Evolutionary conservation across 2,329 filamentous ascomycete species (phyloP), one percentile per base, ranked within the genome.

Genomic region (Clarireedia homoeocarpa): DNA sequence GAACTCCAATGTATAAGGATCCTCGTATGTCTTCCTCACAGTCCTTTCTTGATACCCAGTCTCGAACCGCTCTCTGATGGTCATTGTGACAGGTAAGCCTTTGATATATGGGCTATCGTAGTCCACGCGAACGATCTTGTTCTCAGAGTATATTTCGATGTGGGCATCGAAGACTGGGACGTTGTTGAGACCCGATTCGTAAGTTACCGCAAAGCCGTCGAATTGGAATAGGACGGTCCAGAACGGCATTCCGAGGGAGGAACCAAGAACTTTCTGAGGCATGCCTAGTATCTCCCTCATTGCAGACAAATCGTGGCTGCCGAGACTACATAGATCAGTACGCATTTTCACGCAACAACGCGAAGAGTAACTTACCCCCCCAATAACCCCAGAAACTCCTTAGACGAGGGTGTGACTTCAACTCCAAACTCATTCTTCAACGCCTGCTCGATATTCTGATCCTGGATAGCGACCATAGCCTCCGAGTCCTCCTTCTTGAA

Each of bases 401-500:
- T 55, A 5, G 47, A n/a, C 6, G 46, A 26, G 4, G 38, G 39
- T 6, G 47, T 55, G 12, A 55, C 53, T 12, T 55, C 39, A 4
- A 55, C 39, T 12, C 27, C 53, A 36, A 44, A 55, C 40, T 99
- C 94, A 62, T 96, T 91, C 58, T 86, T 84, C 63, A 97, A 84
- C 30, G 92, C 94, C 69, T 90, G 81, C 68, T 86, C 86, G 27
- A 99, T 83, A 72, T 99, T 92, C 66, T 97, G 92, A 58, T 96
- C 89, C 12, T 89, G 88, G 62, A 97, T 85, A 23, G 26, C 20
- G 2, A 40, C 17, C 53, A 55, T 55, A 4, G 44, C 40, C 62
- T 59, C 49, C 27, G 49, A 23, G 71, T 57, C 44, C 64, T 57
- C 51, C 39, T 53, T 55, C 59, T 59, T 55, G 47, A 72, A 71